A percentile compares a stretch with the other conserved stretches of the same genome.
phyloP scores from a whole-genome alignment of 805 yeast species.

The Clavispora santaluciae region DNA sequence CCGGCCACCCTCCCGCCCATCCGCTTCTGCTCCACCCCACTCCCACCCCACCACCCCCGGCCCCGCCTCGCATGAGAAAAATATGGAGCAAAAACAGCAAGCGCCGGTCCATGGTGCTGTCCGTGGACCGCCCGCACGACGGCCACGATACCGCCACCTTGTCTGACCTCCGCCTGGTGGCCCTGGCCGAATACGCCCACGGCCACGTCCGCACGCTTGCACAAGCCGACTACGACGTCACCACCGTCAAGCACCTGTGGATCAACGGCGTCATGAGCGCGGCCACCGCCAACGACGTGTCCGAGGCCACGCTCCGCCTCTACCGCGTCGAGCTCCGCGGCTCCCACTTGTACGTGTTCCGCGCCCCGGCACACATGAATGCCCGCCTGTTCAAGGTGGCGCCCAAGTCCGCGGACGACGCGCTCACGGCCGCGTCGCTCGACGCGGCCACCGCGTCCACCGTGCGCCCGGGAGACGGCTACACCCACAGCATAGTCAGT shows the following conservation, averaged over 20 bases:
- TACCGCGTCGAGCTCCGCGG: conserved; percentile 48
- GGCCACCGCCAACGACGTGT: conserved; percentile 25
- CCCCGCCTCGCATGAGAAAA: conserved; percentile 10
- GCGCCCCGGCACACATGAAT: conserved; percentile 15
- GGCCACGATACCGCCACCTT: conserved; percentile 4
- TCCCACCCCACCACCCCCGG: background rate
- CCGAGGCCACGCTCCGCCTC: conserved; percentile 14
- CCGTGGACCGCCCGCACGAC: background rate
- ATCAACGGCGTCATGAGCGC: conserved; percentile 33
- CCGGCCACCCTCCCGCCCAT: background rate
- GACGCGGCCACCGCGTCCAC: background rate
- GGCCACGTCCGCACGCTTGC: conserved; percentile 18
- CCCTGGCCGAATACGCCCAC: background rate
- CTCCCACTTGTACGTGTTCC: conserved; percentile 53
- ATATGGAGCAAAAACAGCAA: conserved; percentile 16
- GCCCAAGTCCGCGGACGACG: background rate
- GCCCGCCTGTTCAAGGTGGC: conserved; percentile 12
- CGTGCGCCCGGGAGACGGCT: too few relatives aligned
- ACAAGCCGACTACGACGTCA: conserved; percentile 29
- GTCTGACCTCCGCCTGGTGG: background rate
- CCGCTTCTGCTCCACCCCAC: background rate
- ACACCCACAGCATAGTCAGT: background rate
- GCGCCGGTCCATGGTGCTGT: conserved; percentile 13
- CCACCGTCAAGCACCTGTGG: conserved; percentile 32
- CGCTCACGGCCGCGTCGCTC: background rate